Percentiles rank a stretch among this genome's conserved stretches.
Evolutionary conservation across 257 asterid species (phyloP).

Genomic region (Plectranthus barbatus): DNA sequence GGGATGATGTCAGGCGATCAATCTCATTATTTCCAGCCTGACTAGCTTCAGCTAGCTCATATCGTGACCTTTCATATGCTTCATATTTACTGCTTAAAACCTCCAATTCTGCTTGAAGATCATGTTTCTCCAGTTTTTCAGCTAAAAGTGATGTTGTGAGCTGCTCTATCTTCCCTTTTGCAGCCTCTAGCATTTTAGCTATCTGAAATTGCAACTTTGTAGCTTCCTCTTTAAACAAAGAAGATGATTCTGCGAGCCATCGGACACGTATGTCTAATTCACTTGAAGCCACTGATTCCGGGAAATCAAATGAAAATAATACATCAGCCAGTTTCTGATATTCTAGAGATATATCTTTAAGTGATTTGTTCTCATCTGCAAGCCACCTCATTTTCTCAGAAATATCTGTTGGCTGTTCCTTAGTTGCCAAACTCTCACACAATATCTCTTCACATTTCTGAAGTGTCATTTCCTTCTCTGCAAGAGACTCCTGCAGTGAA

Average conservation of each 20-base stretch:
- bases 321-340: constrained; percentile 38
- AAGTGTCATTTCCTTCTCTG: constrained; percentile 52
- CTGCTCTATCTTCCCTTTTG: constrained; percentile 42
- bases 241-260: constrained; percentile 64
- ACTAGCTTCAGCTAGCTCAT: constrained; percentile 42
- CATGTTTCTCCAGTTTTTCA: constrained; percentile 52
- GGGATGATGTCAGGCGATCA: constrained; percentile 42
- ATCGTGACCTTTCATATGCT: constrained; percentile 36
- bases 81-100: constrained; percentile 38
- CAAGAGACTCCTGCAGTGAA: constrained; percentile 59
- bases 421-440: constrained; percentile 30
- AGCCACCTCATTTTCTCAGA: constrained; percentile 59
- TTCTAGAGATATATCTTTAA: constrained; percentile 41
- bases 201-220: constrained; percentile 47
- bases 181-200: constrained; percentile 42
- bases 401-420: constrained; percentile 49
- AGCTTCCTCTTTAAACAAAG: constrained; percentile 49
- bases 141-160: constrained; percentile 48
- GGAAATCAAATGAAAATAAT: constrained; percentile 43
- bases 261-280: constrained; percentile 36
- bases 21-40: constrained; percentile 47
- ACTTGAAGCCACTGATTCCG: constrained; percentile 50
- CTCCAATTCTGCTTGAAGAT: constrained; percentile 58
- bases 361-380: constrained; percentile 50
- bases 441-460: constrained; percentile 62